phyloP scores from a whole-genome alignment of 768 basidiomycete species.

The Suillus sp. region DNA sequence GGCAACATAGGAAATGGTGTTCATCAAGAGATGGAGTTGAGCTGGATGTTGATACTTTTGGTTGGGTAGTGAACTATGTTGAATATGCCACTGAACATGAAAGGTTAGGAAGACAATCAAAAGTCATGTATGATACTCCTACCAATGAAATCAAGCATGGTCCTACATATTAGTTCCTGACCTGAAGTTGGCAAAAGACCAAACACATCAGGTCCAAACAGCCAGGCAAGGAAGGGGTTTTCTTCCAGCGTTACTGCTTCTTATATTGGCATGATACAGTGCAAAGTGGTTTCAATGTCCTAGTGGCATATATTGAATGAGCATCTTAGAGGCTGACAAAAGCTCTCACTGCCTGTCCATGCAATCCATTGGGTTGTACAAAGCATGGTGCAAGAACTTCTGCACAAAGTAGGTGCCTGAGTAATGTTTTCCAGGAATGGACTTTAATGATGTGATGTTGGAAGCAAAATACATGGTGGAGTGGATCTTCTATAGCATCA shows the following conservation, averaged over 20 bases:
- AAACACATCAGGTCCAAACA: constrained; percentile 77
- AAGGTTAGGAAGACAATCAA: constrained; percentile 4
- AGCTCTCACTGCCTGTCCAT: constrained; percentile 72
- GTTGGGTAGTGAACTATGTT: constrained; percentile 72
- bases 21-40: constrained; percentile 55
- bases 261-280: constrained; percentile 84
- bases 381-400: constrained; percentile 64
- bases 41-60: constrained; percentile 29
- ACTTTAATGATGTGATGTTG: constrained; percentile 55
- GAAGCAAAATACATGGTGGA: constrained; percentile 76
- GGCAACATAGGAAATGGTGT: constrained; percentile 68
- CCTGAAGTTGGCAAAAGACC: constrained; percentile 67
- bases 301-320: constrained; percentile 31
- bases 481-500: constrained; percentile 66
- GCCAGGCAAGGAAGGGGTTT: constrained; percentile 52
- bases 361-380: constrained; percentile 40
- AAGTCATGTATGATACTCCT: constrained; percentile 19
- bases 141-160: constrained; percentile 78
- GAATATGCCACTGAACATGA: constrained; percentile 61
- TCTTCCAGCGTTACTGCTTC: constrained; percentile 76
- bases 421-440: constrained; percentile 36
- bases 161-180: constrained; percentile 67
- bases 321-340: not conserved
- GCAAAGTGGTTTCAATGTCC: constrained; percentile 85
- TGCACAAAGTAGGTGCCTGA: constrained; percentile 60